Evolutionary conservation across 345 rosid genomes (phyloP), one percentile per base, ranked within the genome.

Genomic region (Raphanus sativus): DNA sequence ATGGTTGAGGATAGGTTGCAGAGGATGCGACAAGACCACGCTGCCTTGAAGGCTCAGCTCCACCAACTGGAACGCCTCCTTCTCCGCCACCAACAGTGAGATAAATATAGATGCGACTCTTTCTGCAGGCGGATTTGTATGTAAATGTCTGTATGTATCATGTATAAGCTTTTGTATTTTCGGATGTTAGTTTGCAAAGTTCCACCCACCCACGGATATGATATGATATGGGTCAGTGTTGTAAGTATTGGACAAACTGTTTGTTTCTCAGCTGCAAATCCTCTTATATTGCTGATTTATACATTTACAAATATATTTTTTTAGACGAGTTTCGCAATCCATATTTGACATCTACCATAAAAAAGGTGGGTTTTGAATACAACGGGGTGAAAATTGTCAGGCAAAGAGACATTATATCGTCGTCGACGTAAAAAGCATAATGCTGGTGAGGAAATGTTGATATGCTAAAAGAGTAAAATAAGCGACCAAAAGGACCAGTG

Each of bases 1-100:
- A 88, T 88, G 89, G 89, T 86, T 4, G 98, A 90, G 84, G 85
- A 85, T 60, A 85, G 87, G 83, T 80, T 89, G 50, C 91, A 90
- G 87, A 86, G 95, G 81, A 85, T 90, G 90, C 83, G 76, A 73
- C 78, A 83, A 21, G 91, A 92, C 74, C 87, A 89, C 34, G 62
- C 84, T 4, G 71, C 83, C 61, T 71, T 94, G 80, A 87, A 87
- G 77, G 79, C 87, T 15, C 92, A 83, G 66, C 30, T 88, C 70
- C 83, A 88, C 75, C 86, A 85, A 30, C 66, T 86, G 10, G 87
- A 86, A 68, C 73, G 80, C 60, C 77, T 74, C 9, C 42, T 40
- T 60, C 64, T 21, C 66, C 76, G 69, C 63, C 29, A 79, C 70
- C 65, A 67, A 66, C 73, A 73, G 8, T 71, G 60, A 59, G 63